Evolutionary conservation across 352 stramenopile genomes (phyloP), one percentile per base, ranked within the genome.

Genomic region (Globisporangium viniferum): DNA sequence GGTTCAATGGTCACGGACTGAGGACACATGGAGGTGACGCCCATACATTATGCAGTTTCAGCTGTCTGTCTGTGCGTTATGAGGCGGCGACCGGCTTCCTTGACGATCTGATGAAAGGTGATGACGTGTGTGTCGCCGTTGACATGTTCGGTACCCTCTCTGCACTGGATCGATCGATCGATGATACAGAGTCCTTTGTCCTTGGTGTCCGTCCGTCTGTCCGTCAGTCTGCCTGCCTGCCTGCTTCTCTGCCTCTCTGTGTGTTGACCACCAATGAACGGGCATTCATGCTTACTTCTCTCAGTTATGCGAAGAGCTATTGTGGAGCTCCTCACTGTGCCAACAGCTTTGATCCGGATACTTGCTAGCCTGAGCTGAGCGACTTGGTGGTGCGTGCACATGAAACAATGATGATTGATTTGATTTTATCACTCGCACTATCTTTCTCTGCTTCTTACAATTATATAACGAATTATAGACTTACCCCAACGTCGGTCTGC

Each of bases 401-500:
- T 59, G 54, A 39, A 39, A 33, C 31, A 5, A 59, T 18, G 31
- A 60, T 39, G 14, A 27, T 41, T 41, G 54, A 39, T 39, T 22
- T 44, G 54, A 44, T 60, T 44, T 59, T 60, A 59, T 60, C 54
- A 44, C 54, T 27, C 29, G 22, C 53, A 59, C 53, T 36, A 15
- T 39, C 53, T 59, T 22, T 24, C 24, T 24, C 22, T 44, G 54
- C 29, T 60, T 44, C 29, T 60, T 60, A 60, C 54, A 60, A 35
- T 44, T 60, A 60, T 59, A 59, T 44, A 60, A 60, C 54, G 27
- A 60, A 60, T 60, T 41, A 59, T 41, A 59, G 18, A 60, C 54
- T 60, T n/a, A 60, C 18, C 54, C 54, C 20, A 51, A 51, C 44
- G 54, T 60, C 18, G 31, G 49, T 56, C 22, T 31, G 31, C 54